Evolutionary conservation across 805 yeast genomes (phyloP).

Genomic region (Ogataea saltuana): DNA sequence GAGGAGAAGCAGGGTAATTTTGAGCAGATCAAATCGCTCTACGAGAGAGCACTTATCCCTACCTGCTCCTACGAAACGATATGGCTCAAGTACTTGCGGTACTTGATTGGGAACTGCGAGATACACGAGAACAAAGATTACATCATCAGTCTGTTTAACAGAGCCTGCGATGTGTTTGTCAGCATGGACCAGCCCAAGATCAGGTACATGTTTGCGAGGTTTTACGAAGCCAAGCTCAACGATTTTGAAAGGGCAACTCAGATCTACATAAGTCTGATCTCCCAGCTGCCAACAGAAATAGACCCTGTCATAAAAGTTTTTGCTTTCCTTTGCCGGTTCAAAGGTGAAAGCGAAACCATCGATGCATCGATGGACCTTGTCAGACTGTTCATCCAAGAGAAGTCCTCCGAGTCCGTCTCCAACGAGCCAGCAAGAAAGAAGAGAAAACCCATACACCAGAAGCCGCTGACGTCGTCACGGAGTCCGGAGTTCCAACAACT

Average conservation of each 20-base stretch:
- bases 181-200: slow-evolving; percentile 28
- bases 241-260: slow-evolving; percentile 23
- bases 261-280: slow-evolving; percentile 23
- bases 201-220: slow-evolving; percentile 34
- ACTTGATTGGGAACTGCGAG: slow-evolving; percentile 40
- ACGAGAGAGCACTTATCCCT: slow-evolving; percentile 74
- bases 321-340: slow-evolving; percentile 12
- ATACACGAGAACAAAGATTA: slow-evolving; percentile 37
- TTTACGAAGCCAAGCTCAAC: slow-evolving; percentile 20
- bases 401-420: background rate
- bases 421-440: slow-evolving; percentile 12
- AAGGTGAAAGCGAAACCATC: slow-evolving; percentile 12
- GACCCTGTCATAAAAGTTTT: slow-evolving; percentile 23
- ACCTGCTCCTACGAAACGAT: slow-evolving; percentile 57
- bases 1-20: slow-evolving; percentile 35
- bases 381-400: slow-evolving; percentile 17
- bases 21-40: slow-evolving; percentile 47
- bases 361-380: slow-evolving; percentile 20
- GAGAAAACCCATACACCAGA: background rate
- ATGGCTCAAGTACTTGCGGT: slow-evolving; percentile 70
- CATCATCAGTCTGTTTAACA: slow-evolving; percentile 43
- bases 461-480: background rate
- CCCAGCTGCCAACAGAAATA: slow-evolving; percentile 10
- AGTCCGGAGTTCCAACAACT: slow-evolving; percentile 20
- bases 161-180: slow-evolving; percentile 47